Percentiles rank a stretch among this genome's conserved stretches.
phyloP scores from a whole-genome alignment of 1,139 yeast genomes.

The Meyerozyma sp. region DNA sequence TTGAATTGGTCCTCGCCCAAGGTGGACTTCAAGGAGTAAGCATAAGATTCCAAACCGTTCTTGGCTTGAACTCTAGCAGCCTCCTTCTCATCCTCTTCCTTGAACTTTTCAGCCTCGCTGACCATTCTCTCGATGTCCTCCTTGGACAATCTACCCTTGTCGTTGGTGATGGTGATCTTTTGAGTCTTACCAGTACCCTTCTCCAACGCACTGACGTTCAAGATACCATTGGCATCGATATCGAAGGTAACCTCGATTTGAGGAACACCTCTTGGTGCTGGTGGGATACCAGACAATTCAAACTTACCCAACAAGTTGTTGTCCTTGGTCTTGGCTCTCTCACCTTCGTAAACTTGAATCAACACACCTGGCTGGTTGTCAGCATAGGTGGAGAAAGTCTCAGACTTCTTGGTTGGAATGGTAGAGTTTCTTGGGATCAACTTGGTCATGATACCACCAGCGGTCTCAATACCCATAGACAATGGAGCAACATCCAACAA shows the following conservation, averaged over 20 bases:
- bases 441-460: slow-evolving; percentile 98
- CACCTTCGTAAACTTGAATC: slow-evolving; percentile 97
- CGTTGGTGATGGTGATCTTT: slow-evolving; percentile 46
- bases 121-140: slow-evolving; percentile 51
- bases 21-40: slow-evolving; percentile 84
- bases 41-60: slow-evolving; percentile 90
- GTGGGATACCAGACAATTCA: slow-evolving; percentile 92
- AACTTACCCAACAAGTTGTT: slow-evolving; percentile 94
- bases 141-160: slow-evolving; percentile 48
- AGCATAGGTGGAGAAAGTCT: slow-evolving; percentile 93
- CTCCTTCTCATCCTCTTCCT: slow-evolving; percentile 46
- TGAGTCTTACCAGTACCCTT: slow-evolving; percentile 84
- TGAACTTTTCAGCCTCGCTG: slow-evolving; percentile 45
- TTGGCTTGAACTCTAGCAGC: slow-evolving; percentile 50
- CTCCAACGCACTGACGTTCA: slow-evolving; percentile 89
- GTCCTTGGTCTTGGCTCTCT: slow-evolving; percentile 92
- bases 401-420: slow-evolving; percentile 94
- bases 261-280: slow-evolving; percentile 98
- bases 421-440: slow-evolving; percentile 95
- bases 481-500: slow-evolving; percentile 91
- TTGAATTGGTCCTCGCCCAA: slow-evolving; percentile 74
- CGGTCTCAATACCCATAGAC: slow-evolving; percentile 93
- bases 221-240: slow-evolving; percentile 91
- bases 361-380: slow-evolving; percentile 97
- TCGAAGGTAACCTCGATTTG: slow-evolving; percentile 95